Conservation (phyloP, 495 filamentous ascomycete genomes). For the Aeminium ludgeri region DNA sequence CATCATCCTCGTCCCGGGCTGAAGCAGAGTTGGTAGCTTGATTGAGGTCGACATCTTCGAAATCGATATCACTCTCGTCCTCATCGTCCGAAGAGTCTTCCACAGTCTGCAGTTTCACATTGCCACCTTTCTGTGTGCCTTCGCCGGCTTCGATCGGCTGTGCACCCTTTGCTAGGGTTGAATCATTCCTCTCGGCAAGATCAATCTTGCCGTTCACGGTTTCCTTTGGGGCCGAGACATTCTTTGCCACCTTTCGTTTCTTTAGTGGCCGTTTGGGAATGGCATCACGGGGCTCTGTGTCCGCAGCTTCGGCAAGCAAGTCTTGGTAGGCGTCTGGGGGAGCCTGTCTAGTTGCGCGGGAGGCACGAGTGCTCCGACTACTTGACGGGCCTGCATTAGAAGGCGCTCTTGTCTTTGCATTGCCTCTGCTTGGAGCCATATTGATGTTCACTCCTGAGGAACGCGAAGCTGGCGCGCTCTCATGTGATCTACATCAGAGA, state of each 20-base stretch:
- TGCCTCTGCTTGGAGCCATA: constrained; percentile 16
- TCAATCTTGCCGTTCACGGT: too few species aligned
- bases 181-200: too few species aligned
- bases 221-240: background rate
- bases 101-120: constrained; percentile 4
- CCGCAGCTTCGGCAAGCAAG: constrained; percentile 17
- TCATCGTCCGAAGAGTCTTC: constrained; percentile 14
- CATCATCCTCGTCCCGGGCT: constrained; percentile 18
- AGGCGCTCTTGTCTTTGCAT: constrained; percentile 4
- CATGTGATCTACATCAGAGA: constrained; percentile 5
- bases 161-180: background rate
- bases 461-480: constrained; percentile 8
- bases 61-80: constrained; percentile 47
- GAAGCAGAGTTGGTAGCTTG: constrained; percentile 22
- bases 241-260: constrained; percentile 6
- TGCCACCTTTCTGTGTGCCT: background rate
- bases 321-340: constrained; percentile 14
- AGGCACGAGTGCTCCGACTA: background rate
- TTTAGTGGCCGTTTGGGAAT: constrained; percentile 12
- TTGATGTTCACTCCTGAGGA: background rate
- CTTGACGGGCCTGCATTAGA: background rate
- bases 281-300: background rate
- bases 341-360: constrained; percentile 1
- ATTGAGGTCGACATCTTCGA: constrained; percentile 50
- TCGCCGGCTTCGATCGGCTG: background rate